phyloP scores from a whole-genome alignment of 2,329 filamentous ascomycete species.

The Septoria linicola region DNA sequence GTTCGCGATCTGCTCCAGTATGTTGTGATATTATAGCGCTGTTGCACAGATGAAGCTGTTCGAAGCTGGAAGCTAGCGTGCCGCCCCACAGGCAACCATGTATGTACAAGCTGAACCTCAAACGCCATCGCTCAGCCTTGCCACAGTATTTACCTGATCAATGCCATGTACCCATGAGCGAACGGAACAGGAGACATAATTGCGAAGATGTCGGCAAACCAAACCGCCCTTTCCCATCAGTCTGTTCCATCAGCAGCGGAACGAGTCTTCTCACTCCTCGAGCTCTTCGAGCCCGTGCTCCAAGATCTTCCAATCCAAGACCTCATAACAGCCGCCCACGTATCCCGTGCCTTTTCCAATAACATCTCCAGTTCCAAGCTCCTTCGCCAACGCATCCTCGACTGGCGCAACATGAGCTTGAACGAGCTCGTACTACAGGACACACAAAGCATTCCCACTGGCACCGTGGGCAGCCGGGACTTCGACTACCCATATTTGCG shows the following conservation, averaged over 20 bases:
- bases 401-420: conserved; percentile 2
- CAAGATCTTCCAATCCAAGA: conserved; percentile 3
- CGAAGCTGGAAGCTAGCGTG: too few species aligned
- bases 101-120: too few species aligned
- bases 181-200: too few species aligned
- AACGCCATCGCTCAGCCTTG: too few species aligned
- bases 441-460: conserved; percentile 2
- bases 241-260: background rate
- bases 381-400: background rate
- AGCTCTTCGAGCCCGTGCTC: conserved; percentile 6
- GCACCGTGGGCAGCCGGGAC: background rate
- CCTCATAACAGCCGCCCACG: background rate
- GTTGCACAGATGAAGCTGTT: too few species aligned
- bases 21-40: too few species aligned
- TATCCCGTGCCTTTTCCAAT: conserved; percentile 3
- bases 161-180: too few species aligned
- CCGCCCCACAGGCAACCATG: too few species aligned
- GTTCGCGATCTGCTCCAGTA: too few species aligned
- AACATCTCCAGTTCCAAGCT: background rate
- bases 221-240: too few species aligned
- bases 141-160: too few species aligned
- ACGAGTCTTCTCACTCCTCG: conserved; percentile 5
- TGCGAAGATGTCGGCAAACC: too few species aligned
- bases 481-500: conserved; percentile 4
- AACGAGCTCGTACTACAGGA: conserved; percentile 3